phyloP scores from a whole-genome alignment of 2,329 filamentous ascomycete species.

The Penicillium brevicompactum region DNA sequence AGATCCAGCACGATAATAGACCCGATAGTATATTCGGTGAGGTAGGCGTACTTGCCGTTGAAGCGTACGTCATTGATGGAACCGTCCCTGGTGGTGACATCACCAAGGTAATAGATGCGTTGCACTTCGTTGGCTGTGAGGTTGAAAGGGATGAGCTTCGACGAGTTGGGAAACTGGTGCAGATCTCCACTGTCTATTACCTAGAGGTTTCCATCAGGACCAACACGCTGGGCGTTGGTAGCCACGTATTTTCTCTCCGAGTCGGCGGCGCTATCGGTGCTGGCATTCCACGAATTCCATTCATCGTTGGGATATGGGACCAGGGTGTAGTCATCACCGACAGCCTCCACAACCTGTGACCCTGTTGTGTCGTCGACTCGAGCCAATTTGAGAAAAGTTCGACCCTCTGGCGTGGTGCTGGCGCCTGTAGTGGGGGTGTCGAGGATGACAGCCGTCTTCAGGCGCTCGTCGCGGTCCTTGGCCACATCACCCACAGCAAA shows the following conservation, averaged over 20 bases:
- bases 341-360: conserved; percentile 2
- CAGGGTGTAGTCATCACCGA: conserved; percentile 2
- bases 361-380: conserved; percentile 4
- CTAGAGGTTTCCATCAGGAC: conserved; percentile 36
- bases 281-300: conserved; percentile 15
- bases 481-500: background rate
- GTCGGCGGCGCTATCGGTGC: conserved; percentile 1
- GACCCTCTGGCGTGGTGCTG: conserved; percentile 1
- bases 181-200: conserved; percentile 34
- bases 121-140: conserved; percentile 35
- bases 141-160: conserved; percentile 39
- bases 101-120: conserved; percentile 37
- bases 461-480: background rate
- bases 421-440: conserved; percentile 3
- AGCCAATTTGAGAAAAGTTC: conserved; percentile 1
- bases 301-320: conserved; percentile 5
- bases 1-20: conserved; percentile 3
- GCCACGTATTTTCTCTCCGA: conserved; percentile 19
- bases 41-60: conserved; percentile 15
- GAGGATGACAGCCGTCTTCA: background rate
- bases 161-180: conserved; percentile 23
- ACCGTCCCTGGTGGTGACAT: conserved; percentile 31
- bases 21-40: conserved; percentile 1
- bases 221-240: conserved; percentile 33
- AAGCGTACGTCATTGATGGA: conserved; percentile 42